Base-by-base conservation (phyloP, 257 asterid species). In the Solanum arcanum region DNA sequence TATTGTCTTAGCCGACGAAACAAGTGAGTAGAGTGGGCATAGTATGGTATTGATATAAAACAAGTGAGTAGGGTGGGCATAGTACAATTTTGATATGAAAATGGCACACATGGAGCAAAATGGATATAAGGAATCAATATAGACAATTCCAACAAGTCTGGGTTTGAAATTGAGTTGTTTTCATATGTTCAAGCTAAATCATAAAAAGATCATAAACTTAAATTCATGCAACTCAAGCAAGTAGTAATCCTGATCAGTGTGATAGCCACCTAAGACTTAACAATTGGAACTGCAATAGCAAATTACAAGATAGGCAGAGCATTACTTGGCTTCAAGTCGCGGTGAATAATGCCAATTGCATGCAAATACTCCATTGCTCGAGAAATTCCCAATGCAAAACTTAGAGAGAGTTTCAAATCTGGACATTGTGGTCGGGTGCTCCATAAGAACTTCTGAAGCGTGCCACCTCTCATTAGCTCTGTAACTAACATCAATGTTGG, bases 281-380 rank as follows among this genome's bases (percentile, higher is more conserved):
- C 83, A 41, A 21, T 82, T 46, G 44, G 47, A 88, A 83, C 60
- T 59, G 86, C 83, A 37, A 86, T 29, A 39, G 62, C 77, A 66
- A 14, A 78, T 33, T 47, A 42, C 6, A 31, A 84, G 75, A 87
- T 31, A 86, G 49, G 72, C 20, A 74, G 70, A 87, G 37, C 66
- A 52, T 89, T 93, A 94, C 98, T 90, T 78, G 98, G 96, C 88
- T 94, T 93, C 84, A 94, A 85, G 76, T 94, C 98, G 1, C 96
- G 94, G 87, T 93, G 98, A 87, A 94, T 90, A 27, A 93, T 91
- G 88, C 93, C 90, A 83, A 87, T 90, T 35, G 59, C 90, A 73
- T 94, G 98, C 86, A 94, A 92, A 87, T 93, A 90, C 83, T 89
- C 92, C 98, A 94, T 93, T 12, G 94, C 95, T n/a, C 72, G 92